Conservation (phyloP, 305 asterid species). For the Fraxinus baroniana region DNA sequence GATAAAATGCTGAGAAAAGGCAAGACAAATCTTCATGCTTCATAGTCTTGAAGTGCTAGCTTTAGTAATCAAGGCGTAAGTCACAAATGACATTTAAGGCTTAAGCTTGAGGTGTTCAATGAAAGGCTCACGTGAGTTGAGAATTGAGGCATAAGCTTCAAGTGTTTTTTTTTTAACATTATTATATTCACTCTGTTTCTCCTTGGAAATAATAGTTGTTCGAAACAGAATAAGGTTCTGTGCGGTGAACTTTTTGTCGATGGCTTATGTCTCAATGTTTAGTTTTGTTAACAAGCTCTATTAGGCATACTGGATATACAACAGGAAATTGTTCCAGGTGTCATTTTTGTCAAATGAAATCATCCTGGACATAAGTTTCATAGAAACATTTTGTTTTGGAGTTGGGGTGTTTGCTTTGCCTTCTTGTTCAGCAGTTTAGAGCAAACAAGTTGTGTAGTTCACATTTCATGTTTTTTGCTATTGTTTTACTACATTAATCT, state of each 20-base stretch:
- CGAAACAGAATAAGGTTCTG: not conserved
- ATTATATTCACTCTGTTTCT: not conserved
- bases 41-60: not conserved
- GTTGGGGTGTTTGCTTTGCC: not conserved
- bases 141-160: not conserved
- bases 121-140: not conserved
- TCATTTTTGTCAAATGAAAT: not conserved
- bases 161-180: not conserved
- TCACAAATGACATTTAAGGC: not conserved
- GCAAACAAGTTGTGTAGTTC: not conserved
- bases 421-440: not conserved
- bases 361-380: not conserved
- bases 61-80: not conserved
- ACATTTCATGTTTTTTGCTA: not conserved
- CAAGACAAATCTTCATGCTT: not conserved
- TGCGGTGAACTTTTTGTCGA: not conserved
- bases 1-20: not conserved
- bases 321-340: not conserved
- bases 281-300: not conserved
- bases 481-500: not conserved
- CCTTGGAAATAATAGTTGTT: not conserved
- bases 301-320: not conserved
- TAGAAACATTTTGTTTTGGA: not conserved
- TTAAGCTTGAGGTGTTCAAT: not conserved
- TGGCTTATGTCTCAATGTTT: not conserved